Base-by-base conservation (phyloP, 768 basidiomycete species). In the Termitomyces sp. region DNA sequence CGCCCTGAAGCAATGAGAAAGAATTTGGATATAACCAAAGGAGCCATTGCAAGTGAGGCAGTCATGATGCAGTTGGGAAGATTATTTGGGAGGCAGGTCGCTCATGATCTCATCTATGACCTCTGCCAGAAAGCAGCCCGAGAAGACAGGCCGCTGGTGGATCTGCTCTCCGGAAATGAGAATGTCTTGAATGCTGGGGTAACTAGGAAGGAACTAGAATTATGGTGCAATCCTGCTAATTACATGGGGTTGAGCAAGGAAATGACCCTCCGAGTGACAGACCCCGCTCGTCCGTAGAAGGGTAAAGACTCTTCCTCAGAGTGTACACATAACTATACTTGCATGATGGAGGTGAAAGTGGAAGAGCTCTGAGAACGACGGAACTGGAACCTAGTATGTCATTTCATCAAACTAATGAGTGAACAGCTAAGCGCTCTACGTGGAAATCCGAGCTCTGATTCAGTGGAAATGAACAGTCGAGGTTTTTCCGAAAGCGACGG, bases 1-100 rank as follows among this genome's bases (percentile, higher is more conserved):
- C 71, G 79, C 62, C 69, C 72, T 0, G 74, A 68, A 10, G 72
- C 68, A 12, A 81, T 81, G 80, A 67, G 63, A 59, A 75, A 52
- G 62, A 81, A 81, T 55, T 56, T 81, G 60, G 62, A 65, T 5
- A 42, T 76, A 4, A 79, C 80, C 25, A 71, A 74, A 38, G 80
- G 80, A 0, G 70, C 72, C 1, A 74, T 81, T 57, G 73, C 73
- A 25, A 78, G 77, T 25, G 80, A 81, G 65, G 80, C 78, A 1
- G 78, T 79, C 51, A 81, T 80, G 81, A 80, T 80, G 81, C 72
- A 67, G 1, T 71, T 81, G 31, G 80, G 77, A 9, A 73, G 70
- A 60, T 69, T 60, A 49, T 67, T 80, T 51, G 81, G 81, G n/a
- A 69, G 79, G 45, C 80, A 81, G 59, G 71, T 72, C 29, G 79